Conservation (phyloP, 106 monocot species). For the Amphibolis antarctica region DNA sequence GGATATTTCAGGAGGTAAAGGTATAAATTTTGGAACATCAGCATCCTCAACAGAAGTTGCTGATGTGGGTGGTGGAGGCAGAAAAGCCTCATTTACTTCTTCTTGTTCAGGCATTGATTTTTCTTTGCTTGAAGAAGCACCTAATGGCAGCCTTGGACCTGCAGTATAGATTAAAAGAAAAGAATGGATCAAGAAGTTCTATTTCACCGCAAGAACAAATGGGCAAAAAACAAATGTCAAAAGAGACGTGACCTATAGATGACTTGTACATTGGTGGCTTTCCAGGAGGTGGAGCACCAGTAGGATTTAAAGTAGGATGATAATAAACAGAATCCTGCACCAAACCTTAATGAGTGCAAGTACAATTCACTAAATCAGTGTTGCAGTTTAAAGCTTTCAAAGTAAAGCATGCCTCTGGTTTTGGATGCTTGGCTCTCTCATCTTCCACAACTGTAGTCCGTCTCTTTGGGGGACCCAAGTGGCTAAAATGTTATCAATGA, state of each 20-base stretch:
- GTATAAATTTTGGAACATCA: conserved; percentile 26
- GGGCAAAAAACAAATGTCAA: conserved; percentile 4
- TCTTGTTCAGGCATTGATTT: conserved; percentile 48
- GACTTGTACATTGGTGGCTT: conserved; percentile 99
- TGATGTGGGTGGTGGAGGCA: conserved; percentile 65
- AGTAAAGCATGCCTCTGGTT: conserved; percentile 56
- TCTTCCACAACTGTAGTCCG: conserved; percentile 68
- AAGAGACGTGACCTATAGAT: conserved; percentile 46
- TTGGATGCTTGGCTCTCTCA: conserved; percentile 58
- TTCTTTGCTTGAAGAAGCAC: conserved; percentile 33
- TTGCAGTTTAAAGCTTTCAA: not conserved
- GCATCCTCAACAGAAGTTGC: conserved; percentile 32
- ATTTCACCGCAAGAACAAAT: too few species aligned
- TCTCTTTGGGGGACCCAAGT: conserved; percentile 70
- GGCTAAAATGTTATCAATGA: conserved; percentile 27
- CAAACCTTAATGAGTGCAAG: not conserved
- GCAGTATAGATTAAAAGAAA: not conserved
- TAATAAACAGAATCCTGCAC: conserved; percentile 96
- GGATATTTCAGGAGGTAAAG: conserved; percentile 52
- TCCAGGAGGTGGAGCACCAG: conserved; percentile 97
- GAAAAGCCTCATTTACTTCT: conserved; percentile 36
- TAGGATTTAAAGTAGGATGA: conserved; percentile 94
- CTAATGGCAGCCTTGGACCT: conserved; percentile 61
- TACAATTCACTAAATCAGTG: not conserved
- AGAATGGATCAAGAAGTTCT: too few species aligned